Evolutionary conservation across 2,329 filamentous ascomycete genomes (phyloP).

Genomic region (Ophiosphaerella narmari): DNA sequence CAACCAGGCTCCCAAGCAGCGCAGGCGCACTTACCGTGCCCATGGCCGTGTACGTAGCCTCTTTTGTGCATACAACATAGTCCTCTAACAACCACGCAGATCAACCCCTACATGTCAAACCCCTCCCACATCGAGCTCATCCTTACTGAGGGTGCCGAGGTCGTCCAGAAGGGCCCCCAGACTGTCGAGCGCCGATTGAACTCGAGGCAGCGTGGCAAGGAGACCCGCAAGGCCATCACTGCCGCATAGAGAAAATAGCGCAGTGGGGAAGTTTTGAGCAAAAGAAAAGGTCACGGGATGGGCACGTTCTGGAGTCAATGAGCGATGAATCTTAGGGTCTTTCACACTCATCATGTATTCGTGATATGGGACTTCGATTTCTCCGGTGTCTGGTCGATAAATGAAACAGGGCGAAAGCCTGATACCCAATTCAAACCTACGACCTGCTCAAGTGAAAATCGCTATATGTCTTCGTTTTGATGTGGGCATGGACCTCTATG

Average conservation of each 20-base stretch:
- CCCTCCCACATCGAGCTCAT: slow-evolving; percentile 99
- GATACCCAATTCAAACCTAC: slow-evolving; percentile 26
- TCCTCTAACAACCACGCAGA: slow-evolving; percentile 59
- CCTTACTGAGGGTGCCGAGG: slow-evolving; percentile 96
- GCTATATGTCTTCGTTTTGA: slow-evolving; percentile 4
- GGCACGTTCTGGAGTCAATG: slow-evolving; percentile 47
- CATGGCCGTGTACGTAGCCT: slow-evolving; percentile 91
- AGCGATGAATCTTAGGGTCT: slow-evolving; percentile 47
- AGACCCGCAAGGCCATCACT: slow-evolving; percentile 65
- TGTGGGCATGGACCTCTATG: not conserved
- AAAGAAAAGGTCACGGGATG: slow-evolving; percentile 39
- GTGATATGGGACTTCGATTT: slow-evolving; percentile 46
- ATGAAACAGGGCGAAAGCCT: slow-evolving; percentile 42
- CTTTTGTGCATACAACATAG: not conserved
- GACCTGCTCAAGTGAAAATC: not conserved
- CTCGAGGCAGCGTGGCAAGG: slow-evolving; percentile 86
- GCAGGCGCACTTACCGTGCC: slow-evolving; percentile 98
- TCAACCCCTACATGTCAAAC: slow-evolving; percentile 99
- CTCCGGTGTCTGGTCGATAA: slow-evolving; percentile 45
- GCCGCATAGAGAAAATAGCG: slow-evolving; percentile 50
- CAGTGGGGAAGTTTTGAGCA: slow-evolving; percentile 21
- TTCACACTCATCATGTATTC: slow-evolving; percentile 44
- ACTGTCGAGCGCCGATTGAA: slow-evolving; percentile 74
- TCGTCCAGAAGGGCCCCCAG: slow-evolving; percentile 80
- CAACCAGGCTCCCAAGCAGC: slow-evolving; percentile 99